A percentile compares a stretch with the other conserved stretches of the same genome.
Evolutionary conservation across 768 basidiomycete genomes (phyloP).

Genomic region (Kwoniella shandongensis): DNA sequence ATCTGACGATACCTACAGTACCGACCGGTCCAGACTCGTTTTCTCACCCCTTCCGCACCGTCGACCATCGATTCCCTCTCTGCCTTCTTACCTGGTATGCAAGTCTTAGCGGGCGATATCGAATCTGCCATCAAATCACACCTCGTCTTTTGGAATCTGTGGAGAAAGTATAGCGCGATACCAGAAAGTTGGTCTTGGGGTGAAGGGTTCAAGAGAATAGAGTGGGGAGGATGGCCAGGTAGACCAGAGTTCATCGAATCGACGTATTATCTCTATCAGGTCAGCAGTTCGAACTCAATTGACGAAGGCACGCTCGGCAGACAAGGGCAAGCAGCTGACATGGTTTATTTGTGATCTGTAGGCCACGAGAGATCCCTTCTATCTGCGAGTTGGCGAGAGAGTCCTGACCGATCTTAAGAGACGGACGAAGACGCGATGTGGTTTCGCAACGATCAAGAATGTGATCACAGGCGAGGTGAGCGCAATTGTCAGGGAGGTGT

Average conservation of each 20-base stretch:
- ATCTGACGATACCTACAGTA: too few species aligned
- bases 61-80: conserved; percentile 88
- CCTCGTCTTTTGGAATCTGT: conserved; percentile 87
- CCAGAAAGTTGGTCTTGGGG: conserved; percentile 91
- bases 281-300: too few species aligned
- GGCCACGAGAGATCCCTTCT: conserved; percentile 90
- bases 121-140: conserved; percentile 91
- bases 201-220: conserved; percentile 50
- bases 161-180: conserved; percentile 80
- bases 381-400: conserved; percentile 85
- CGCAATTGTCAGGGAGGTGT: conserved; percentile 56
- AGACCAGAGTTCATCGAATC: conserved; percentile 84
- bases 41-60: conserved; percentile 67
- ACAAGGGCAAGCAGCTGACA: too few species aligned
- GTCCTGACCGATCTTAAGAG: conserved; percentile 71
- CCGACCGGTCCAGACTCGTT: conserved; percentile 76
- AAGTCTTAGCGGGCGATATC: conserved; percentile 64
- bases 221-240: conserved; percentile 53
- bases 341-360: conserved; percentile 51
- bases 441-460: conserved; percentile 77
- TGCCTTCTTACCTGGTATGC: conserved; percentile 96
- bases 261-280: conserved; percentile 88
- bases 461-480: conserved; percentile 58
- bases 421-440: conserved; percentile 80
- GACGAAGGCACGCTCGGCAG: too few species aligned